Percentiles rank a stretch among this genome's conserved stretches.
Conservation (phyloP, 2,329 filamentous ascomycete genomes). For the Fusarium marasasianum region DNA sequence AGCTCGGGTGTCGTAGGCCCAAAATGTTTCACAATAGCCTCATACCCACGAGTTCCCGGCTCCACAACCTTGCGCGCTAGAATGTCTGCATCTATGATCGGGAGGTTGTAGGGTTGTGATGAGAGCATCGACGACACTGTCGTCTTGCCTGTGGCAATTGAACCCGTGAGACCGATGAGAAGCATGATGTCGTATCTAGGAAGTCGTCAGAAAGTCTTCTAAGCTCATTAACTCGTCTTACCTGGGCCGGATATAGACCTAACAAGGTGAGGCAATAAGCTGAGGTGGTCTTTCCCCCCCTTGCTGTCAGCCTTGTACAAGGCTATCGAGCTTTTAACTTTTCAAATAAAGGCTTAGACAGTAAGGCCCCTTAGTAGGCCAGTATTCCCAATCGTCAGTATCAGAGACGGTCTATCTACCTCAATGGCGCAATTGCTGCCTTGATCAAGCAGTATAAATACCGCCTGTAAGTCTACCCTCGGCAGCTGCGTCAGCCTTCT, state of each 20-base stretch:
- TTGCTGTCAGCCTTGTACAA: not conserved
- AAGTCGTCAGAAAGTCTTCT: not conserved
- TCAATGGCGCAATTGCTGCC: not conserved
- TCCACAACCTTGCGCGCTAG: slow-evolving; percentile 94
- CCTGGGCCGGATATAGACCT: no score
- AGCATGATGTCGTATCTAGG: slow-evolving; percentile 68
- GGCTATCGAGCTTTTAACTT: not conserved
- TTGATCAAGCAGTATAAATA: not conserved
- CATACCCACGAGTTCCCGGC: slow-evolving; percentile 86
- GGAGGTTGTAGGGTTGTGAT: slow-evolving; percentile 81
- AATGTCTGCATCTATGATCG: slow-evolving; percentile 93
- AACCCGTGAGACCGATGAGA: slow-evolving; percentile 94
- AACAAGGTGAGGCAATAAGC: no score
- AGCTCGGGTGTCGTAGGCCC: slow-evolving; percentile 85
- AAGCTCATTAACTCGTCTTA: not conserved
- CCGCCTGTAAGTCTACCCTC: not conserved
- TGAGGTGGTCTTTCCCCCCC: no score
- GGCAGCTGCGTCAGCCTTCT: not conserved
- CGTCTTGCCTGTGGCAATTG: slow-evolving; percentile 97
- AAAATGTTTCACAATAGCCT: slow-evolving; percentile 84
- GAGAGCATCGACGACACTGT: slow-evolving; percentile 89
- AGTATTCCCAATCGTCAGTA: not conserved
- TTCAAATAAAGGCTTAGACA: not conserved
- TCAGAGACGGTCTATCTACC: not conserved
- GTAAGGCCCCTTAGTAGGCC: not conserved